Evolutionary conservation across 1,284 basidiomycete species (phyloP), one percentile per base, ranked within the genome.

Genomic region (Tilletia caries): DNA sequence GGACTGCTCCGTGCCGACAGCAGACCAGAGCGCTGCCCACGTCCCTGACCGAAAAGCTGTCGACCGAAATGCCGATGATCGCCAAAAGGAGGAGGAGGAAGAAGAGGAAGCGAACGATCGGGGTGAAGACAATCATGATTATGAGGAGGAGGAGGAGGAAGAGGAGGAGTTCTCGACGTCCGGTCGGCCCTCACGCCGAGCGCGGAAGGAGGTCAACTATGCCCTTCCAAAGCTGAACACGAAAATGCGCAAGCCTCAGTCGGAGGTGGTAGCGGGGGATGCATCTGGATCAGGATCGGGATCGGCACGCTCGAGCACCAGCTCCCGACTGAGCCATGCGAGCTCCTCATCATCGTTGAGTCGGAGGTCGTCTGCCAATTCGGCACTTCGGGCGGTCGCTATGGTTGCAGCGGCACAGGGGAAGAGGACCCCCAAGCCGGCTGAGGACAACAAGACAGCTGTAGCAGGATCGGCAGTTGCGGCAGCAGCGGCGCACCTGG

Each of bases 181-280:
- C 23, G 64, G 67, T n/a, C 58, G 67, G 33, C 32, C 67, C 23
- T 65, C 46, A 8, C 43, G 29, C 37, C 73, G 80, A 25, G 66
- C 75, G 32, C 78, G 79, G 52, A 78, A 77, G 67, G 79, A 77
- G 68, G 71, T 83, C 71, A 83, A 83, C 67, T 83, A 83, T 54
- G 77, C 80, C 1, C 66, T 83, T 32, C 81, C 81, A 2, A 83
- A 83, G 62, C 76, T 83, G 64, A 83, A 83, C 69, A 83, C 81
- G 46, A 82, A 82, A 76, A 82, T 82, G 81, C 76, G 81, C 46
- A 82, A 82, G 64, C 81, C 81, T 1, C 80, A 82, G 25, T 58
- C 54, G 12, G 29, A 20, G 1, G 10, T 20, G 2, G 25, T 20
- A 20, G 43, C 43, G 20, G 8, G 10, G 10, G 43, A 44, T 8